Evolutionary conservation across 176 grass and related monocot genomes (phyloP).

Genomic region (Thalia dealbata): DNA sequence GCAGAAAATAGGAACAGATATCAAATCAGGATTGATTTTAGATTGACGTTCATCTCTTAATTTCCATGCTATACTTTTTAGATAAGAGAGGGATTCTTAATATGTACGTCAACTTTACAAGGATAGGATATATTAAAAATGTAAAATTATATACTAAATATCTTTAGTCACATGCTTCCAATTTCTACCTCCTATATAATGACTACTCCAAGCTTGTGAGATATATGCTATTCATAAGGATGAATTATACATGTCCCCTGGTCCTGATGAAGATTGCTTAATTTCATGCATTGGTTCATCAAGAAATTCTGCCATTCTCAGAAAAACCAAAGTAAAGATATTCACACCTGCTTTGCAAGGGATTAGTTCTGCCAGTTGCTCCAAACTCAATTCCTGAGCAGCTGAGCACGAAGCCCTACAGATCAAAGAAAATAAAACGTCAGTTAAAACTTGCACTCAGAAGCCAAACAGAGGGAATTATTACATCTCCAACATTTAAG

Average conservation of each 20-base stretch:
- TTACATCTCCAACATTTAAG: not conserved
- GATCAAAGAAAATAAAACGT: conserved; percentile 1
- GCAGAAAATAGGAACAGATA: not conserved
- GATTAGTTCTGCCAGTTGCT: conserved; percentile 78
- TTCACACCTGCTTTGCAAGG: conserved; percentile 61
- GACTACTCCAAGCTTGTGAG: not conserved
- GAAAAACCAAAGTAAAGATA: conserved; percentile 4
- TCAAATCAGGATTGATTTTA: not conserved
- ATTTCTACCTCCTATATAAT: not conserved
- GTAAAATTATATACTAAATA: too few species aligned
- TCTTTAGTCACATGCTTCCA: too few species aligned
- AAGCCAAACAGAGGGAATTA: not conserved
- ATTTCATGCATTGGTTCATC: not conserved
- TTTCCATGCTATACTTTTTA: too few species aligned
- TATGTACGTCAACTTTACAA: not conserved
- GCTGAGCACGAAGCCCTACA: conserved; percentile 54
- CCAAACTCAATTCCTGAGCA: conserved; percentile 64
- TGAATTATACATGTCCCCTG: not conserved
- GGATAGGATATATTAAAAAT: not conserved
- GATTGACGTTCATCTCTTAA: not conserved
- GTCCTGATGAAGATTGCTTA: not conserved
- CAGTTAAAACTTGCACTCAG: not conserved
- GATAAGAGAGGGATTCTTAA: not conserved
- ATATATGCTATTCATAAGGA: not conserved
- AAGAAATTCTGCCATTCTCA: not conserved